These are phyloP conservation scores for Colletotrichum sp. DNA, from an alignment of 2,329 filamentous ascomycete species.

Conservation along the genomic window DNA sequence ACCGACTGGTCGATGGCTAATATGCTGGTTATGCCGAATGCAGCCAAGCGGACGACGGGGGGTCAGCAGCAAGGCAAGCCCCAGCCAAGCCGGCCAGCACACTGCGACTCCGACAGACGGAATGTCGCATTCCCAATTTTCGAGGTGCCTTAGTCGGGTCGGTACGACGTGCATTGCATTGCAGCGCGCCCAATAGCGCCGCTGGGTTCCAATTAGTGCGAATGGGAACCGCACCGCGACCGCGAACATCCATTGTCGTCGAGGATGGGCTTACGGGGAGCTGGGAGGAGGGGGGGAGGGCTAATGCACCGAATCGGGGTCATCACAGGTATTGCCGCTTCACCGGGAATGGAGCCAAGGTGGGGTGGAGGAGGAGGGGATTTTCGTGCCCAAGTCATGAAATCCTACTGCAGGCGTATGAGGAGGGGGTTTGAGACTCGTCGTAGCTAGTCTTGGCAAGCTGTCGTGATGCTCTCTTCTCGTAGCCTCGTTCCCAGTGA, in stretches of 20 bases:
- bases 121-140: not conserved
- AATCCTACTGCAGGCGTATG: not conserved
- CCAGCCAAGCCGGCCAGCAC: not conserved
- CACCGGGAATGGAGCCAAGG: not conserved
- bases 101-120: not conserved
- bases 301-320: not conserved
- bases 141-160: not conserved
- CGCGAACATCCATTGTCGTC: not conserved
- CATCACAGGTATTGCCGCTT: not conserved
- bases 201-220: not conserved
- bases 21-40: not conserved
- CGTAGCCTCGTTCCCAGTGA: not conserved
- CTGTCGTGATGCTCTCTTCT: not conserved
- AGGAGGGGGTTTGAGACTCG: not conserved
- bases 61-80: not conserved
- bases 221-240: not conserved
- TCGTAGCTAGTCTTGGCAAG: not conserved
- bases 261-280: not conserved
- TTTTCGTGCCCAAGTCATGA: not conserved
- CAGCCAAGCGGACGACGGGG: not conserved
- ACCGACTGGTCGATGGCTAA: not conserved
- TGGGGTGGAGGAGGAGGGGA: not conserved
- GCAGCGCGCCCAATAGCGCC: not conserved
- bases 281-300: not conserved
- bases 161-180: not conserved